Evolutionary conservation across 148 eudicot species (phyloP).

Genomic region (Silene uniflora): DNA sequence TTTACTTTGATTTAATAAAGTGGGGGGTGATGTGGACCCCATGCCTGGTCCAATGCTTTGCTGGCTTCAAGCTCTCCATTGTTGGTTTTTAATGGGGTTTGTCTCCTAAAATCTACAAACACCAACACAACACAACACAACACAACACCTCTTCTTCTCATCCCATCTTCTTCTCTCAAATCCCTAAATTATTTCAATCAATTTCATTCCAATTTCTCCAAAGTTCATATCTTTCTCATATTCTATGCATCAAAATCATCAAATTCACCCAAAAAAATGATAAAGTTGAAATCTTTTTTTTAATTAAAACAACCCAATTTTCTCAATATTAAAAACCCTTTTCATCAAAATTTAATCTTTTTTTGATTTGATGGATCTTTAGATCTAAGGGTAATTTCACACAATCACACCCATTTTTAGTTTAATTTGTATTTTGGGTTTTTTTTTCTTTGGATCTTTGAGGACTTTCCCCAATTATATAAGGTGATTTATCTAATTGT

Average conservation of each 20-base stretch:
- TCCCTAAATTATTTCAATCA: slow-evolving; percentile 2
- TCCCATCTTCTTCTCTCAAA: too few species aligned
- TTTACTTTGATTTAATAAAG: not conserved
- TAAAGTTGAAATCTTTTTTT: slow-evolving; percentile 21
- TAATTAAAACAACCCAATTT: not conserved
- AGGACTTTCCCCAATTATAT: slow-evolving; percentile 21
- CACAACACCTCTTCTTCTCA: not conserved
- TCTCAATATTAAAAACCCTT: slow-evolving; percentile 5
- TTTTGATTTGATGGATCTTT: slow-evolving; percentile 38
- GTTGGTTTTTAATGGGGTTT: slow-evolving; percentile 53
- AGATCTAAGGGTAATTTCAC: slow-evolving; percentile 45
- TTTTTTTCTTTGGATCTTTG: slow-evolving; percentile 15
- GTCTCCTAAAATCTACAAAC: slow-evolving; percentile 32
- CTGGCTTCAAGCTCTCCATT: slow-evolving; percentile 66
- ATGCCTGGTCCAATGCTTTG: slow-evolving; percentile 68
- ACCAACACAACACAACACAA: not conserved
- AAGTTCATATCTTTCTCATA: slow-evolving; percentile 23
- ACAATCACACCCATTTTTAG: slow-evolving; percentile 24
- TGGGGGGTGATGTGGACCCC: slow-evolving; percentile 57
- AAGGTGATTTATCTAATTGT: slow-evolving; percentile 13
- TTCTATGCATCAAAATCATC: slow-evolving; percentile 26
- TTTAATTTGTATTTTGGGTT: not conserved
- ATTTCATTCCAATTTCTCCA: slow-evolving; percentile 6
- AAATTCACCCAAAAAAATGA: not conserved
- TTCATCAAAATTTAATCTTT: slow-evolving; percentile 13